Conservation (phyloP, 108 stramenopile genomes). For the Cyclotella choctawhatcheeana region DNA sequence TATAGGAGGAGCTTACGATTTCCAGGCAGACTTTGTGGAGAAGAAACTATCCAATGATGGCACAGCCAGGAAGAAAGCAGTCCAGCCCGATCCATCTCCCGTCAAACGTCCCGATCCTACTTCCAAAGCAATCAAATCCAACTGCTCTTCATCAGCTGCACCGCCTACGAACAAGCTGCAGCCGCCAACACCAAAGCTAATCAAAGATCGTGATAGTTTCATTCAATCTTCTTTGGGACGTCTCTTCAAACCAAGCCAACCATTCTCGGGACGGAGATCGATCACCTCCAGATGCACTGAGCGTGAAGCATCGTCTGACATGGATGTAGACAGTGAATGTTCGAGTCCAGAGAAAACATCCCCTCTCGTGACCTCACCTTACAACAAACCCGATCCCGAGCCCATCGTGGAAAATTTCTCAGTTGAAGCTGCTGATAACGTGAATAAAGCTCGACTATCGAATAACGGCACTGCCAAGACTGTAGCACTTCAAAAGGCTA, state of each 20-base stretch:
- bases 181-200: neutral
- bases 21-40: neutral
- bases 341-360: conserved; percentile 27
- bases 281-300: neutral
- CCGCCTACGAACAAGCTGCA: neutral
- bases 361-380: conserved; percentile 22
- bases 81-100: conserved; percentile 42
- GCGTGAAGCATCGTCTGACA: conserved; percentile 13
- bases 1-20: conserved; percentile 12
- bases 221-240: conserved; percentile 16
- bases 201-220: neutral
- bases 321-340: conserved; percentile 18
- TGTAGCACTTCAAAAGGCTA: no score
- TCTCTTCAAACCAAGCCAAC: conserved; percentile 12
- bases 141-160: neutral
- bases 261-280: neutral
- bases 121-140: neutral
- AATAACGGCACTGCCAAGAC: neutral
- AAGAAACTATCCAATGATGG: neutral
- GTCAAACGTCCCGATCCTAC: conserved; percentile 38
- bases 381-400: conserved; percentile 13
- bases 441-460: neutral
- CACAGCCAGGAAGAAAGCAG: neutral
- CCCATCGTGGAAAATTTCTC: neutral
- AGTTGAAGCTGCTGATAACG: neutral